Percentiles rank a stretch among this genome's conserved stretches.
These are phyloP conservation scores for Fraxinus platypoda DNA, from an alignment of 305 asterid genomes.

Conservation along the genomic window DNA sequence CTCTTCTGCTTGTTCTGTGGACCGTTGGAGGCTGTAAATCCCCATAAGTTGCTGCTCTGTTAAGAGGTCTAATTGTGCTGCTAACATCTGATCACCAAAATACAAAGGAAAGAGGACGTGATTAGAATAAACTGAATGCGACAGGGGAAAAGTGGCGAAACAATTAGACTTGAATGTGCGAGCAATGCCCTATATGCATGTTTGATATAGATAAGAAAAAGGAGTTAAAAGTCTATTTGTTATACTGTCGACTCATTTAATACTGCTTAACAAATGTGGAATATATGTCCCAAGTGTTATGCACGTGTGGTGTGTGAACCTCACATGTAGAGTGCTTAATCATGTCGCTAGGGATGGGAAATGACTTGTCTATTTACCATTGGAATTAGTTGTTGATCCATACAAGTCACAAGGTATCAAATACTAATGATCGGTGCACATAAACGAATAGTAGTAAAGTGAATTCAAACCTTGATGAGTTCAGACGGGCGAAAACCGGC, in stretches of 20 bases:
- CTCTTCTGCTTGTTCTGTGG: constrained; percentile 93
- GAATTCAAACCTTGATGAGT: constrained; percentile 62
- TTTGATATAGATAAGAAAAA: neutral
- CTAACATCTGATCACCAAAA: constrained; percentile 56
- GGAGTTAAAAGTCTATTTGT: neutral
- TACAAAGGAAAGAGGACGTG: neutral
- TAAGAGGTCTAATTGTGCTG: constrained; percentile 69
- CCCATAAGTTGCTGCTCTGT: constrained; percentile 94
- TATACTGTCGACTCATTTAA: neutral
- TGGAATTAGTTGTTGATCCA: neutral
- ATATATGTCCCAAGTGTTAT: neutral
- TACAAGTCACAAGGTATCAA: neutral
- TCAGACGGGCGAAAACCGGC: constrained; percentile 95
- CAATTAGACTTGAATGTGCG: neutral
- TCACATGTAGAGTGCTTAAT: neutral
- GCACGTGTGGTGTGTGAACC: neutral
- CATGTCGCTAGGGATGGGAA: neutral
- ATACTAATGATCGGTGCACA: neutral
- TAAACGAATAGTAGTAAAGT: neutral
- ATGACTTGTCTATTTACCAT: neutral
- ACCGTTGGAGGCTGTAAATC: constrained; percentile 76
- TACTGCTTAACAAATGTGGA: neutral
- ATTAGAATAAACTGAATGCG: neutral
- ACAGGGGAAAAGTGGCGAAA: neutral
- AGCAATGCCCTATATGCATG: neutral